Base-by-base conservation (phyloP, 352 stramenopile genomes). In the Pythium monospermum region DNA sequence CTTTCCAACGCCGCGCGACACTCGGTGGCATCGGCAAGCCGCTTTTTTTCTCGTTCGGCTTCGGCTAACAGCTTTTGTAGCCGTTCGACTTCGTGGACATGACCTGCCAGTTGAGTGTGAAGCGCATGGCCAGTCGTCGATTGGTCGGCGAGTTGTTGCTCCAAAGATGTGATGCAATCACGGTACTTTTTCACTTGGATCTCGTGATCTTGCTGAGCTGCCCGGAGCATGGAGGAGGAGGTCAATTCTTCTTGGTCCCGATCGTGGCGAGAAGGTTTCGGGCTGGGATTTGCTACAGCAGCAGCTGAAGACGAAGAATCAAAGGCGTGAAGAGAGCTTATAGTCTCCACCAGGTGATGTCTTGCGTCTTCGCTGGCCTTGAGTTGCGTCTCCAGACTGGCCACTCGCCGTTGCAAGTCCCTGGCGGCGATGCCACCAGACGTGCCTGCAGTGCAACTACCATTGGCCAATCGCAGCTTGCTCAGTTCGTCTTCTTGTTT, bases 311-410 rank as follows among this genome's bases (percentile, higher is more conserved):
- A 3, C 8, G 40, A 18, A 11, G 54, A 16, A 19, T 28, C 32
- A 6, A 57, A 36, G 7, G 45, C 3, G 16, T 85, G 73, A 1
- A 88, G 45, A 0, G 69, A 66, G 12, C 56, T 70, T 35, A 90
- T 57, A 18, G 75, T 87, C 35, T 79, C 55, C 22, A 85, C 65
- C 37, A 93, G 48, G 23, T 82, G 66, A 1, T 57, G 65, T 7
- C 83, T 76, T 42, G 77, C 75, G 23, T 77, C 72, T 64, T 93
- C 83, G 27, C 83, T 93, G 7, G 72, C 71, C 56, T 71, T 56
- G 28, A 93, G 49, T 31, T 93, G 79, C 1, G 38, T 49, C 43
- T 84, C 73, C 22, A 87, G 57, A 30, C 57, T 72, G 60, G 33
- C 36, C 57, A 61, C 21, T 51, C 56, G 48, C 15, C 56, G 49